phyloP scores from a whole-genome alignment of 2,329 filamentous ascomycete genomes.

The Microdochium paspali region DNA sequence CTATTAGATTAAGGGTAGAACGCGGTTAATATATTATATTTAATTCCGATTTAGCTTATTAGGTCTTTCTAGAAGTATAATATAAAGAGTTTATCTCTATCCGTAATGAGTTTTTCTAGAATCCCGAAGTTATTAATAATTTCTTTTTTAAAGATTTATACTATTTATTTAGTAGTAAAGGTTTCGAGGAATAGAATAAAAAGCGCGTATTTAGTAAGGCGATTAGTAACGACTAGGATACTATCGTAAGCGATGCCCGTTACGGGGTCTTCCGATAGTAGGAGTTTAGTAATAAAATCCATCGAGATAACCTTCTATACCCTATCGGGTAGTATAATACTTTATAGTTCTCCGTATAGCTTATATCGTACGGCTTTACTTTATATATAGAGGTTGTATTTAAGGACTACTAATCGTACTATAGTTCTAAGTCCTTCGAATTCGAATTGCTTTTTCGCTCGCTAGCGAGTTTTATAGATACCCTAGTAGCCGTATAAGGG shows the following conservation, averaged over 20 bases:
- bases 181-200: not conserved
- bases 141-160: too few relatives aligned
- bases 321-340: not conserved
- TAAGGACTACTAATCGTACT: too few relatives aligned
- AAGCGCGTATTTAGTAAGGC: too few relatives aligned
- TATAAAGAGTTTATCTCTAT: not conserved
- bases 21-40: not conserved
- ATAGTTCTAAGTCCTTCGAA: not conserved
- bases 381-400: not conserved
- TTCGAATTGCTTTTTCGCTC: slow-evolving; percentile 1
- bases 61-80: slow-evolving; percentile 4
- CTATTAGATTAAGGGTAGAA: too few relatives aligned
- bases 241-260: too few relatives aligned
- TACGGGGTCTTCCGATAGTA: too few relatives aligned
- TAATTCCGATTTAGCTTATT: not conserved
- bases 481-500: not conserved
- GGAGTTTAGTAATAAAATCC: too few relatives aligned
- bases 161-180: not conserved
- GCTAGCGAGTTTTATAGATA: slow-evolving; percentile 1
- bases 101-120: not conserved
- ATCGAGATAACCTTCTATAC: not conserved
- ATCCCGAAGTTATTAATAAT: not conserved
- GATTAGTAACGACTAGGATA: too few relatives aligned
- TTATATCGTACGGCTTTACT: not conserved
- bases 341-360: not conserved